phyloP scores from a whole-genome alignment of 768 basidiomycete species.

The Russula emetica region DNA sequence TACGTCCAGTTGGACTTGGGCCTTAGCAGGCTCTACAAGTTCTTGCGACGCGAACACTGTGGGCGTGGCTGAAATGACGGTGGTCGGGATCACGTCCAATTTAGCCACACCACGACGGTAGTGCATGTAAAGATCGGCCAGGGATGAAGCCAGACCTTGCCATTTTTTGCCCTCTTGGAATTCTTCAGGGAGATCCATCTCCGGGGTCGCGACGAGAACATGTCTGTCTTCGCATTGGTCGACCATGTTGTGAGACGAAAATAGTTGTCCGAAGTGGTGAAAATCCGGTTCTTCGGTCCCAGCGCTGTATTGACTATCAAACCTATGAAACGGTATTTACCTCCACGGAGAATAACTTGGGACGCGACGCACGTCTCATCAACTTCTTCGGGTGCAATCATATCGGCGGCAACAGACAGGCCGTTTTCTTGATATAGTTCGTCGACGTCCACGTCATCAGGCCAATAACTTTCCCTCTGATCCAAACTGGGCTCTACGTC shows the following conservation, averaged over 20 bases:
- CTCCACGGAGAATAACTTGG: background rate
- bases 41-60: conserved; percentile 7
- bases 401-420: background rate
- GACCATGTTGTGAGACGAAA: background rate
- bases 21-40: background rate
- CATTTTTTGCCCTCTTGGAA: conserved; percentile 8
- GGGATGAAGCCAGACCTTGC: conserved; percentile 17
- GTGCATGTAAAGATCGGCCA: conserved; percentile 31
- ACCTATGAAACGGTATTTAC: conserved; percentile 3
- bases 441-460: conserved; percentile 8
- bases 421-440: background rate
- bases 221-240: conserved; percentile 46
- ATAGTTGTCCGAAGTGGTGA: background rate
- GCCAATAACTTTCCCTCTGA: background rate
- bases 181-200: conserved; percentile 16
- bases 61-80: conserved; percentile 26
- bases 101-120: conserved; percentile 47
- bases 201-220: conserved; percentile 32
- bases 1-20: conserved; percentile 4
- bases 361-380: conserved; percentile 13
- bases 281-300: conserved; percentile 12
- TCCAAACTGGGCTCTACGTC: background rate
- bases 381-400: background rate
- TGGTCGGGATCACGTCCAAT: conserved; percentile 41
- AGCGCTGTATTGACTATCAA: background rate